Conservation (phyloP, 2,329 filamentous ascomycete genomes). For the Scopulariopsis brevicaulis region DNA sequence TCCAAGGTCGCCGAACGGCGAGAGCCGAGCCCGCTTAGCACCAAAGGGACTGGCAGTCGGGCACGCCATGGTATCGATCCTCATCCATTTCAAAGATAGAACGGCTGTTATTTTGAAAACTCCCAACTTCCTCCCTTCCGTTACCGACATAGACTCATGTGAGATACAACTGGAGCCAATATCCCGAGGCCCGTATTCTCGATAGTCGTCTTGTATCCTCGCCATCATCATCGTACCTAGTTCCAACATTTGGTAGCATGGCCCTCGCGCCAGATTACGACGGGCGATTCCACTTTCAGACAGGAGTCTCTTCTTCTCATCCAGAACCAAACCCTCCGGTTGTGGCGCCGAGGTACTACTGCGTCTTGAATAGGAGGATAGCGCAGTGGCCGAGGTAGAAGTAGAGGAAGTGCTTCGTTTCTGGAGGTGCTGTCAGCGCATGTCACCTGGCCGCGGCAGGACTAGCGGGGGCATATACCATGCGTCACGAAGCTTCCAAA, state of each 20-base stretch:
- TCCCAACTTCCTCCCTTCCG: not conserved
- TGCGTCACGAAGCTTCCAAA: slow-evolving; percentile 99
- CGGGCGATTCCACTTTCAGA: not conserved
- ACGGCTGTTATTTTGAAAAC: not conserved
- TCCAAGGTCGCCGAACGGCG: too few relatives aligned
- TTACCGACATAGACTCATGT: not conserved
- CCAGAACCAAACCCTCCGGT: not conserved
- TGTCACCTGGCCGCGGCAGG: not conserved
- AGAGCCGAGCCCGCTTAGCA: too few relatives aligned
- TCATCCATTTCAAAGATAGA: not conserved
- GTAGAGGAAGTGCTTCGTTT: slow-evolving; percentile 99
- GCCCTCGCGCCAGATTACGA: not conserved
- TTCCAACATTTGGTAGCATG: not conserved
- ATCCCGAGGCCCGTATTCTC: not conserved
- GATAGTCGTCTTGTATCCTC: not conserved
- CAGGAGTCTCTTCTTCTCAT: not conserved
- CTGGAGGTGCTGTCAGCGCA: slow-evolving; percentile 29
- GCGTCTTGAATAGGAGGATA: slow-evolving; percentile 97
- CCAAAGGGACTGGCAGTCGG: not conserved
- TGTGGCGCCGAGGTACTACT: slow-evolving; percentile 38
- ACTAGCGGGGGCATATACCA: slow-evolving; percentile 43
- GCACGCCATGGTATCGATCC: not conserved
- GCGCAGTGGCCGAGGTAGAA: slow-evolving; percentile 99
- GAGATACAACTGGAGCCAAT: not conserved
- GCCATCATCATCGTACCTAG: not conserved